Base-by-base conservation (phyloP, 257 asterid species). In the Nicotiana tomentosiformis region DNA sequence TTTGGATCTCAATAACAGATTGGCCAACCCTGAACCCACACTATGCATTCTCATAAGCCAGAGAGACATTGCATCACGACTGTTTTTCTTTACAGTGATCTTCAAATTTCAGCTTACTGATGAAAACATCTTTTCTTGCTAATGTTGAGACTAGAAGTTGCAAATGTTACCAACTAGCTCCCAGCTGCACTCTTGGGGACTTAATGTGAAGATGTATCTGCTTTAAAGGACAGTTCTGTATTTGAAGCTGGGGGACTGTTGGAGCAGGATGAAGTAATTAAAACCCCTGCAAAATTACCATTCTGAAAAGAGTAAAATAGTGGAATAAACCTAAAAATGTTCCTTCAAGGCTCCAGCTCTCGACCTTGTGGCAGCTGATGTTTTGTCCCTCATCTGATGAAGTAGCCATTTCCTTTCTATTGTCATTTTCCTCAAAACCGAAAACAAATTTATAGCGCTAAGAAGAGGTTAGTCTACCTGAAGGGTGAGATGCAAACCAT, bases 101-200 rank as follows among this genome's bases (percentile, higher is more conserved):
- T 39, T 39, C 46, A 39, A 39, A 39, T 5, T 7, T 29, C 35
- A 3, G 26, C 77, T 77, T 16, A 14, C 43, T 56, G 70, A 66
- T 43, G 20, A 29, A 7, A 66, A 83, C 55, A 32, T 23, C 16
- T 58, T 26, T 58, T 77, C 60, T 14, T 57, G 29, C 77, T 29
- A 68, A 92, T 92, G 87, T 86, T 39, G 89, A 89, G 32, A 46
- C 87, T 39, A 89, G 82, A 85, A 87, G 91, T 51, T 84, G 91
- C 81, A 79, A 81, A 92, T 90, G 93, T n/a, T 66, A n/a, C 82
- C 82, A 0, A 72, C 88, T 23, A 58, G 83, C 83, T 62, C 86
- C 86, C 87, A 83, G 49, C 46, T 84, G 16, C 81, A 69, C 6
- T 87, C 90, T 1, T 91, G 93, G 93, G 91, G 86, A 79, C 85